Evolutionary conservation across 129 eudicot species (phyloP).

Genomic region (Daucus carota): DH1_v3.0 NC_030383.2:9430501-9431000

Average conservation of each 20-base stretch:
- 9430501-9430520: not conserved
- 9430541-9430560: too few relatives aligned
- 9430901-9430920: conserved; percentile 26
- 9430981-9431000: conserved; percentile 8
- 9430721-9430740: not conserved
- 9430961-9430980: conserved; percentile 3
- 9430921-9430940: conserved; percentile 21
- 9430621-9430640: too few relatives aligned
- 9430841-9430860: conserved; percentile 4
- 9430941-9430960: conserved; percentile 5
- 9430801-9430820: conserved; percentile 5
- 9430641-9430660: too few relatives aligned
- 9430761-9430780: conserved; percentile 10
- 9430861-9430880: conserved; percentile 18
- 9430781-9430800: conserved; percentile 4
- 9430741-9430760: not conserved
- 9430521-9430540: not conserved
- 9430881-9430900: conserved; percentile 18
- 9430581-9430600: too few relatives aligned
- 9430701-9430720: not conserved
- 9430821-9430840: conserved; percentile 2
- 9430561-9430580: too few relatives aligned
- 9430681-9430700: not conserved
- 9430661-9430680: too few relatives aligned
- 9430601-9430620: not conserved